These are phyloP conservation scores for Euphorbia corollata DNA, from an alignment of 441 rosid genomes.

Conservation along the genomic window DNA sequence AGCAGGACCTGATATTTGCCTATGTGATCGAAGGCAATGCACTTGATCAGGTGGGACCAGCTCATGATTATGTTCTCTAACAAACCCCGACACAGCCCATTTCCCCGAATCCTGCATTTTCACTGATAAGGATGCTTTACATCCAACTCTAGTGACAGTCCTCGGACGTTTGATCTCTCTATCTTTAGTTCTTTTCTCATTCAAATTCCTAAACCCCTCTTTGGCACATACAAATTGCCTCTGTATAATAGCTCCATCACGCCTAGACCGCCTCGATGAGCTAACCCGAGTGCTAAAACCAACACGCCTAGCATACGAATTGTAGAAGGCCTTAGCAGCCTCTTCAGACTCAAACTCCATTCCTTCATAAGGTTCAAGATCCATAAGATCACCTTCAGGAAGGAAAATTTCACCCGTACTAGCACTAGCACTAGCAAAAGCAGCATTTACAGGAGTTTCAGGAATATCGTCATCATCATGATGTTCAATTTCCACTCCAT, in stretches of 20 bases:
- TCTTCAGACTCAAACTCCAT: constrained; percentile 94
- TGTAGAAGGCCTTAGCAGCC: constrained; percentile 85
- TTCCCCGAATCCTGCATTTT: constrained; percentile 76
- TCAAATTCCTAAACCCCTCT: constrained; percentile 80
- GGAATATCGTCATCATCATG: constrained; percentile 56
- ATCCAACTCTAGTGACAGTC: constrained; percentile 74
- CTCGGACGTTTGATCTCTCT: constrained; percentile 96
- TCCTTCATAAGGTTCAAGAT: constrained; percentile 86
- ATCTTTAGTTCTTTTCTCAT: constrained; percentile 82
- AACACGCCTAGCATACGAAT: constrained; percentile 74
- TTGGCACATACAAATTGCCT: constrained; percentile 80
- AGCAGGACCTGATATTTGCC: constrained; percentile 84
- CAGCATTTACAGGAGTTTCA: constrained; percentile 35
- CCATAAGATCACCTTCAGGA: constrained; percentile 61
- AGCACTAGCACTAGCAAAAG: constrained; percentile 26
- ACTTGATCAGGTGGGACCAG: constrained; percentile 78
- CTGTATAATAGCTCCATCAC: constrained; percentile 94
- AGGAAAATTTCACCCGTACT: constrained; percentile 36
- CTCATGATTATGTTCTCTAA: constrained; percentile 73
- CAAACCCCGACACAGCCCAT: constrained; percentile 80
- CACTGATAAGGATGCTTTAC: constrained; percentile 81
- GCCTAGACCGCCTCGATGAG: constrained; percentile 75
- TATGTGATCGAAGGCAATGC: constrained; percentile 74
- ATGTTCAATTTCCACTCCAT: constrained; percentile 48
- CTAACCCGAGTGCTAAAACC: constrained; percentile 94